These are phyloP conservation scores for Hippophae tibetana DNA, from an alignment of 306 rosid genomes.

Conservation along the genomic window DNA sequence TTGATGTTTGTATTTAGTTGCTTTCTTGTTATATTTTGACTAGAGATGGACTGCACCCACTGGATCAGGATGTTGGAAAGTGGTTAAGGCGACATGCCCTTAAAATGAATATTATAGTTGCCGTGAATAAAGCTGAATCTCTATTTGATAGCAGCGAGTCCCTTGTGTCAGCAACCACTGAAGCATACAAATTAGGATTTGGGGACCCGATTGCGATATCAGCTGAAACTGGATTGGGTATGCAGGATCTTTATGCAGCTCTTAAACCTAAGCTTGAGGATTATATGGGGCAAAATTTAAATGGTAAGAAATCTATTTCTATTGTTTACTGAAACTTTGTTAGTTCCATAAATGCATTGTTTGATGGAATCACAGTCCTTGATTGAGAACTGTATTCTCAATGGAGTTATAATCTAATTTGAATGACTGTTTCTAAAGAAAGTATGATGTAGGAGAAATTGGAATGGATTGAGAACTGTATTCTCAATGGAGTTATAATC, in stretches of 20 bases:
- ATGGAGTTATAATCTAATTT: no score
- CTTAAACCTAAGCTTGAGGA: slow-evolving; percentile 71
- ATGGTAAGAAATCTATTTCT: slow-evolving; percentile 29
- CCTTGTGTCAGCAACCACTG: slow-evolving; percentile 50
- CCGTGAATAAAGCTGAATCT: slow-evolving; percentile 79
- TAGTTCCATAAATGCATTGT: no score
- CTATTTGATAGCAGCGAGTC: slow-evolving; percentile 47
- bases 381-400: no score
- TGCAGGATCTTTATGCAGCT: slow-evolving; percentile 59
- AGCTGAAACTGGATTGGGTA: slow-evolving; percentile 90
- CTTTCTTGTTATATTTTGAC: neutral
- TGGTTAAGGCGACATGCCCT: slow-evolving; percentile 79
- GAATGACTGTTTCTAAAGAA: no score
- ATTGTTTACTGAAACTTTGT: no score
- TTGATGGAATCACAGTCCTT: no score
- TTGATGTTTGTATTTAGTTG: slow-evolving; percentile 11
- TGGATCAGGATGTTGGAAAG: slow-evolving; percentile 80
- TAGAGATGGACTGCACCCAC: slow-evolving; percentile 85
- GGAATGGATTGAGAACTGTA: no score
- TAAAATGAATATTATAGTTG: slow-evolving; percentile 59
- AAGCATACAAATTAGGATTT: slow-evolving; percentile 67
- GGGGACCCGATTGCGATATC: slow-evolving; percentile 94
- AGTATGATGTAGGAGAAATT: no score
- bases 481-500: no score
- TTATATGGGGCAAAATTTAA: slow-evolving; percentile 39